These are phyloP conservation scores for Setomelanomma holmii DNA, from an alignment of 2,329 filamentous ascomycete species.

Conservation along the genomic window DNA sequence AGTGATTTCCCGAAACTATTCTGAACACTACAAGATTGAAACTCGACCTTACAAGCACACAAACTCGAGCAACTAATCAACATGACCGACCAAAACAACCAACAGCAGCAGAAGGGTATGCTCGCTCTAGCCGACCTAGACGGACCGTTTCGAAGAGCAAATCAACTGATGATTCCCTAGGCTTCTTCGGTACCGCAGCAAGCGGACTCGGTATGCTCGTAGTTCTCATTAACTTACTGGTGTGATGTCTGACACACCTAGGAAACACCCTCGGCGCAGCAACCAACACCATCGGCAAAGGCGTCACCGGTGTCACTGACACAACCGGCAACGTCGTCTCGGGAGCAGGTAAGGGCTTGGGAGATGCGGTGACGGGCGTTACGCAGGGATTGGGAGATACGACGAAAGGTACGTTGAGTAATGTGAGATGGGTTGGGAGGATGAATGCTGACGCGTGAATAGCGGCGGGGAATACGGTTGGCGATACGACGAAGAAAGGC, in stretches of 20 bases:
- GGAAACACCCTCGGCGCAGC: constrained; percentile 45
- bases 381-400: constrained; percentile 45
- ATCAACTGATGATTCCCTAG: constrained; percentile 14
- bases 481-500: constrained; percentile 36
- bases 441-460: constrained; percentile 8
- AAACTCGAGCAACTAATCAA: background rate
- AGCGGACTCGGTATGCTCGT: constrained; percentile 33
- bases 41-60: background rate
- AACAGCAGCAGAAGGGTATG: constrained; percentile 35
- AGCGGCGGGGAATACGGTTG: constrained; percentile 40
- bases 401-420: constrained; percentile 34
- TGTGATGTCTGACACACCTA: constrained; percentile 8
- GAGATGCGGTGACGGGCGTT: constrained; percentile 44
- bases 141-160: background rate
- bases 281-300: constrained; percentile 44
- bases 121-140: background rate
- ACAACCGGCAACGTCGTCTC: constrained; percentile 41
- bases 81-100: constrained; percentile 37
- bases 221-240: background rate
- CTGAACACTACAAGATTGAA: background rate
- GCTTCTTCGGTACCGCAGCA: constrained; percentile 43
- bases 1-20: no score
- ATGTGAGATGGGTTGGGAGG: background rate
- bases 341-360: constrained; percentile 43
- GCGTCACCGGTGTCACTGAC: constrained; percentile 38